These are phyloP conservation scores for Nematodospora anomalae DNA, from an alignment of 1,139 yeast species.

Conservation along the genomic window DNA sequence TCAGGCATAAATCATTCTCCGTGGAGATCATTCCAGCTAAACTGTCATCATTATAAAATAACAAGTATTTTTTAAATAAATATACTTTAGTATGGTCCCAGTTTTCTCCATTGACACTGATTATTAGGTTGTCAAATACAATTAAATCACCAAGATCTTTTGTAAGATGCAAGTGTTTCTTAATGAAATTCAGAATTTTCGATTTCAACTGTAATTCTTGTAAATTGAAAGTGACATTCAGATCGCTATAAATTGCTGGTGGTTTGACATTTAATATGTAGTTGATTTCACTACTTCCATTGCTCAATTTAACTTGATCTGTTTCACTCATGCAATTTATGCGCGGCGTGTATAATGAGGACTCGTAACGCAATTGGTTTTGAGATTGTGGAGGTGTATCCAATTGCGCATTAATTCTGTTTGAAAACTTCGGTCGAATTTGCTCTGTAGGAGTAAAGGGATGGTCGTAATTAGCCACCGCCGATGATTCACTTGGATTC, in stretches of 20 bases:
- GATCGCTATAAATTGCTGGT: conserved; percentile 20
- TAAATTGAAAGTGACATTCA: conserved; percentile 11
- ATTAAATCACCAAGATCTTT: conserved; percentile 28
- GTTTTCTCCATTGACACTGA: conserved; percentile 35
- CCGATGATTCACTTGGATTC: not conserved
- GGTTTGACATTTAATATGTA: conserved; percentile 28
- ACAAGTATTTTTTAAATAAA: conserved; percentile 40
- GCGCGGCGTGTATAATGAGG: conserved; percentile 22
- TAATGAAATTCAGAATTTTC: conserved; percentile 15
- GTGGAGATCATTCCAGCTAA: conserved; percentile 34
- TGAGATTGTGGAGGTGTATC: conserved; percentile 8
- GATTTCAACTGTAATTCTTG: conserved; percentile 17
- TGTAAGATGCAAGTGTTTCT: conserved; percentile 14
- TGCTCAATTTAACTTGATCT: conserved; percentile 15
- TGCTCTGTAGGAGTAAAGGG: conserved; percentile 9
- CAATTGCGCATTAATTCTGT: conserved; percentile 2
- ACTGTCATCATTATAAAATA: conserved; percentile 32
- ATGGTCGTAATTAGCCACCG: not conserved
- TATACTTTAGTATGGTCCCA: conserved; percentile 40
- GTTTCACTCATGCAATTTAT: conserved; percentile 18
- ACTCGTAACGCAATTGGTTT: not conserved
- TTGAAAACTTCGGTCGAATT: not conserved
- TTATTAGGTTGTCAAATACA: conserved; percentile 45
- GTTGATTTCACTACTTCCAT: conserved; percentile 18
- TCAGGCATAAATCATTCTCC: conserved; percentile 30